Percentiles rank a stretch among this genome's conserved stretches.
These are phyloP conservation scores for Ganoderma lucidum DNA, from an alignment of 1,284 basidiomycete genomes.

Conservation along the genomic window DNA sequence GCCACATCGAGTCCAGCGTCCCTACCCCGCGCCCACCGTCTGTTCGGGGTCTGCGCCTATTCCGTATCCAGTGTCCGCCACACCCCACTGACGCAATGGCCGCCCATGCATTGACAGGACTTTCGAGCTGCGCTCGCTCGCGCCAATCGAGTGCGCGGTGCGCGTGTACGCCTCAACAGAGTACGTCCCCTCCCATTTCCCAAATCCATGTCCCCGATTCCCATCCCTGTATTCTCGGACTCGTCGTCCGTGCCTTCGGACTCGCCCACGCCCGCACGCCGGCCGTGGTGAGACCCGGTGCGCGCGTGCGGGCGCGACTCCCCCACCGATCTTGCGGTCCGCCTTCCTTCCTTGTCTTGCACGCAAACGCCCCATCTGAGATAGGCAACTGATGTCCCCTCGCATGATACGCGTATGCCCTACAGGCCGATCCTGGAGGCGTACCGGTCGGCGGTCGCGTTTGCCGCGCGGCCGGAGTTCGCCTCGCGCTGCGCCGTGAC, in stretches of 20 bases:
- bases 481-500: conserved; percentile 62
- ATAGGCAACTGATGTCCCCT: conserved; percentile 9
- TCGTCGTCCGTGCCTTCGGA: conserved; percentile 7
- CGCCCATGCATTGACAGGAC: conserved; percentile 47
- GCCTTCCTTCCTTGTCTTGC: not conserved
- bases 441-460: conserved; percentile 71
- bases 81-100: conserved; percentile 14
- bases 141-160: conserved; percentile 80
- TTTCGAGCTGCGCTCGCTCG: conserved; percentile 79
- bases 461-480: conserved; percentile 65
- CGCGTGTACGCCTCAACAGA: conserved; percentile 74
- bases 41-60: not conserved
- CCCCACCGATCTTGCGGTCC: not conserved
- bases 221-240: conserved; percentile 1
- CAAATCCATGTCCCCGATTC: not conserved
- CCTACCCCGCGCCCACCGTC: not conserved
- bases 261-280: not conserved
- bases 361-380: not conserved
- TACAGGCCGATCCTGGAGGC: conserved; percentile 77
- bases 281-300: not conserved
- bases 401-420: not conserved
- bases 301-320: not conserved
- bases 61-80: not conserved
- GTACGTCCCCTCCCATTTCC: conserved; percentile 55
- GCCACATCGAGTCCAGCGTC: conserved; percentile 1